phyloP scores from a whole-genome alignment of 768 basidiomycete genomes.

The Amyloporia xantha region DNA sequence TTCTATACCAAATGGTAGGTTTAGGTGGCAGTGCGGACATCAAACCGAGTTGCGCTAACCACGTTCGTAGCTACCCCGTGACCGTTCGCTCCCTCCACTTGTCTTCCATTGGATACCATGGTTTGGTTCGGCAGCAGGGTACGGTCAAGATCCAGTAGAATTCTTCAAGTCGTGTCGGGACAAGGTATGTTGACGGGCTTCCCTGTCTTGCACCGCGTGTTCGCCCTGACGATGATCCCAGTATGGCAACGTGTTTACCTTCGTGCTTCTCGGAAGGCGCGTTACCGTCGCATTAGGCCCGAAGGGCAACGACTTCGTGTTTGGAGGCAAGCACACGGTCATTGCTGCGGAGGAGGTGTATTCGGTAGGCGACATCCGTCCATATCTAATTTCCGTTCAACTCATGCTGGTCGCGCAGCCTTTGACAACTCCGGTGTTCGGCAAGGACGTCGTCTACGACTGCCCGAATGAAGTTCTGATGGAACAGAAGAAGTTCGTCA shows the following conservation, averaged over 20 bases:
- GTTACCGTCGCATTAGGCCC: slow-evolving; percentile 89
- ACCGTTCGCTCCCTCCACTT: slow-evolving; percentile 72
- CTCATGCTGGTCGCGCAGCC: slow-evolving; percentile 41
- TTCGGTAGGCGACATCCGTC: slow-evolving; percentile 43
- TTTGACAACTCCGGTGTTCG: slow-evolving; percentile 91
- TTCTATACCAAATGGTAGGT: slow-evolving; percentile 68
- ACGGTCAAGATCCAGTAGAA: slow-evolving; percentile 88
- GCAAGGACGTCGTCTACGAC: slow-evolving; percentile 96
- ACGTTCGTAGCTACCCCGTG: slow-evolving; percentile 55
- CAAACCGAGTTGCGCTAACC: neutral
- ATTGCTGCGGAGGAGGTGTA: slow-evolving; percentile 97
- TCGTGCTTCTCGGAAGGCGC: slow-evolving; percentile 80
- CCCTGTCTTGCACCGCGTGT: neutral
- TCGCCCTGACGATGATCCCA: slow-evolving; percentile 25
- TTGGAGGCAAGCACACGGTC: slow-evolving; percentile 88
- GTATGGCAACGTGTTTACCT: slow-evolving; percentile 98
- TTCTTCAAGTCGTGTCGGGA: slow-evolving; percentile 78
- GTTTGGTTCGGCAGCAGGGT: slow-evolving; percentile 81
- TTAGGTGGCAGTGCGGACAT: neutral
- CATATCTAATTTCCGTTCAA: neutral
- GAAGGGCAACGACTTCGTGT: slow-evolving; percentile 88
- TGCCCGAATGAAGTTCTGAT: slow-evolving; percentile 94
- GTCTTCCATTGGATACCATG: slow-evolving; percentile 93
- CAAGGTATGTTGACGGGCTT: slow-evolving; percentile 44
- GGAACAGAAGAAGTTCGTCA: slow-evolving; percentile 99